Base-by-base conservation (phyloP, 352 stramenopile genomes). In the Globisporangium rhizosaccharum region DNA sequence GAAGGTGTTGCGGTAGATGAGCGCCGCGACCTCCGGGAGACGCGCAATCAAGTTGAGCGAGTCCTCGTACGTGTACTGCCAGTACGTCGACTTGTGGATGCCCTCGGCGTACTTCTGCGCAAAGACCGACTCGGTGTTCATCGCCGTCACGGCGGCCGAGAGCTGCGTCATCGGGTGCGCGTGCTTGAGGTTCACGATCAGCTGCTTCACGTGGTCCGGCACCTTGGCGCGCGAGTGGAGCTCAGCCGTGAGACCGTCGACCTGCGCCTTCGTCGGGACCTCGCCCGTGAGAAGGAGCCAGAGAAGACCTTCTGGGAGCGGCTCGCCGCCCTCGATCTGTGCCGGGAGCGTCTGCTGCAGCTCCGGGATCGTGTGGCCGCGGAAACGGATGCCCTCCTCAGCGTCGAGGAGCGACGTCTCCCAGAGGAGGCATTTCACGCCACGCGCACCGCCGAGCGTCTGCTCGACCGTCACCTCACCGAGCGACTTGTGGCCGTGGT, bases 121-220 rank as follows among this genome's bases (percentile, higher is more conserved):
- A 72, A 99, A 99, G 64, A 97, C 70, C 54, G 79, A 97, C 65
- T 98, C 95, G 5, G 96, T 99, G 79, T 97, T 96, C 79, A 97
- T 86, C 58, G 87, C 92, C 57, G 90, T 95, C 54, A 98, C 85
- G 37, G 87, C 96, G 65, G 97, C 94, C 30, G 87, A 96, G 48
- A 99, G 94, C 87, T 99, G 96, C 39, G 96, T 99, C 97, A 99
- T 99, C 59, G 97, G 96, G 82, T 99, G 97, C 79, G 98, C 98
- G 61, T 96, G 75, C 85, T 99, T 99, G 54, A 99, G 89, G 61
- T 82, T 75, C 64, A 92, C 89, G 60, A 99, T 90, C 47, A 99
- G 75, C 67, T 94, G 87, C 72, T 96, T 89, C 61, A 99, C 96
- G 76, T 99, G 96, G 50, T 85, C 73, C 23, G 97, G 96, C 52